Base-by-base conservation (phyloP, 352 stramenopile genomes). In the Globisporangium orthogonon region DNA sequence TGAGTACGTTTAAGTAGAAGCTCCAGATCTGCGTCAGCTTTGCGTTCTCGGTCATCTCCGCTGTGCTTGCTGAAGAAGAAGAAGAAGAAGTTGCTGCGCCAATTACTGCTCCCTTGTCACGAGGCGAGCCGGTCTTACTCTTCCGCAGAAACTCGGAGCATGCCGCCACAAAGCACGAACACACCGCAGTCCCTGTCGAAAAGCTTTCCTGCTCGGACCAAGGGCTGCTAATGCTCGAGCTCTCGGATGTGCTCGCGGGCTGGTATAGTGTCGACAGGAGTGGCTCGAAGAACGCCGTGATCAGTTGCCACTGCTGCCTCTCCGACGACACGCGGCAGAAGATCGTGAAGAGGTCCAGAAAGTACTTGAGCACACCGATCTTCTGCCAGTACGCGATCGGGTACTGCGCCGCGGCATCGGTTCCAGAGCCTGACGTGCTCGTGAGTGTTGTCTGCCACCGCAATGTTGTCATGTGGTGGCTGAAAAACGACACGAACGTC, bases 1-100 rank as follows among this genome's bases (percentile, higher is more conserved):
- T 74, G 18, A 95, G 63, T n/a, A 73, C 71, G 2, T 74, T 74
- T 35, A 90, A 53, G 50, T 93, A 92, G 60, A 91, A 93, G 33
- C 62, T 60, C 86, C 86, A 95, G 43, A 95, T 86, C 43, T 86
- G 73, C 7, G 86, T 87, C 13, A 95, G 62, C 41, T 89, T 93
- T 4, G 67, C 57, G 41, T 76, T 62, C 18, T 56, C 66, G 2
- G 54, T 58, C 5, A 41, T 48, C 15, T 58, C 52, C 0, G 41
- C 56, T 5, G 56, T 55, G n/a, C 33, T 54, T 4, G 47, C 18
- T 13, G 40, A 45, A 15, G 3, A 2, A 37, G 31, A 23, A 23
- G 23, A 23, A 40, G 7, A 7, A 1, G 35, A 40, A 40, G 35
- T 39, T 1, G 35, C 10, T 1, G 44, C n/a, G 37, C 13, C 7